A percentile compares a stretch with the other conserved stretches of the same genome.
Evolutionary conservation across 2,329 filamentous ascomycete genomes (phyloP).

Genomic region (Lachnum nothofagi): DNA sequence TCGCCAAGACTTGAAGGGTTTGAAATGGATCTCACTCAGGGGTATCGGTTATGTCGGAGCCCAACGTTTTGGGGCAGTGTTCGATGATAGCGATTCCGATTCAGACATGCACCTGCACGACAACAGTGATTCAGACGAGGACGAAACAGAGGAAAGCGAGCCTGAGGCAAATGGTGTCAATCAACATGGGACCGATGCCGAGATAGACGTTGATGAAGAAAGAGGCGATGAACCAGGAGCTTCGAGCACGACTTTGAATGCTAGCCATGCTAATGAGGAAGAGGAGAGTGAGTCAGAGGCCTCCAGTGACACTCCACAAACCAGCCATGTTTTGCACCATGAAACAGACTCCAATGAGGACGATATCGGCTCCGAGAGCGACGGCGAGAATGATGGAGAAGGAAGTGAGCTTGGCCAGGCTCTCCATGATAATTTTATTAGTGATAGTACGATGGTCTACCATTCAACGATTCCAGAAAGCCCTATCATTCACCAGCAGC

Average conservation of each 20-base stretch:
- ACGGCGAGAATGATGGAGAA: slow-evolving; percentile 1
- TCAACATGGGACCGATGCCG: slow-evolving; percentile 4
- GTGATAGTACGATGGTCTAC: slow-evolving; percentile 29
- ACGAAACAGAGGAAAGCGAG: neutral
- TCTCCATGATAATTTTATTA: slow-evolving; percentile 5
- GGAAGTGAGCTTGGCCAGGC: slow-evolving; percentile 1
- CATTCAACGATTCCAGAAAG: slow-evolving; percentile 4
- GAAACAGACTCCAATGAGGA: slow-evolving; percentile 11
- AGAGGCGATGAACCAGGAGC: neutral
- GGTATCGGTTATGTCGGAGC: slow-evolving; percentile 51
- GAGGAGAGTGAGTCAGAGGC: slow-evolving; percentile 23
- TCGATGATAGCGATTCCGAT: slow-evolving; percentile 45
- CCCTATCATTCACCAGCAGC: slow-evolving; percentile 15
- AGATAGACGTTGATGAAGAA: slow-evolving; percentile 22
- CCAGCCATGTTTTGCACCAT: slow-evolving; percentile 30
- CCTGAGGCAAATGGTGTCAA: slow-evolving; percentile 25
- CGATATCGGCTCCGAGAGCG: slow-evolving; percentile 10
- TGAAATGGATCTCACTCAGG: slow-evolving; percentile 60
- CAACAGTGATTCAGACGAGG: slow-evolving; percentile 41
- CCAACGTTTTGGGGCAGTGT: slow-evolving; percentile 24
- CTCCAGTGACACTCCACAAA: slow-evolving; percentile 25
- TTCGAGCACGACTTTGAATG: slow-evolving; percentile 1
- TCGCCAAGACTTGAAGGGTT: slow-evolving; percentile 48
- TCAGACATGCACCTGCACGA: slow-evolving; percentile 44
- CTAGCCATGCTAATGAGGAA: slow-evolving; percentile 11